Conservation (phyloP, 768 basidiomycete species). For the Tulasnella sp. region DNA sequence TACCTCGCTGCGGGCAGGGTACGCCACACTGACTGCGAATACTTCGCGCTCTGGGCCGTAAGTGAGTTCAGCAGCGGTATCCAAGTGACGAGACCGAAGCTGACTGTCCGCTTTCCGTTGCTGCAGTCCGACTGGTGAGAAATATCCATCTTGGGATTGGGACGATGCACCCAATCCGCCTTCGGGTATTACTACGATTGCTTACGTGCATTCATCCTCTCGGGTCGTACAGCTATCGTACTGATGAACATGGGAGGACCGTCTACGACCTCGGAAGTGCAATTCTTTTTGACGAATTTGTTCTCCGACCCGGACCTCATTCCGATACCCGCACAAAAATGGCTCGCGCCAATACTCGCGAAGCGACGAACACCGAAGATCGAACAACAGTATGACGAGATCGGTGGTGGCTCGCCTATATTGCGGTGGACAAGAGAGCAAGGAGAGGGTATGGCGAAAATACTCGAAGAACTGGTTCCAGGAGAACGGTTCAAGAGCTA, state of each 20-base stretch:
- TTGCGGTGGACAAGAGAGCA: conserved; percentile 82
- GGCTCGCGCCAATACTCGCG: conserved; percentile 86
- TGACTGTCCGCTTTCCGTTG: neutral
- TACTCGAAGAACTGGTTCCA: conserved; percentile 84
- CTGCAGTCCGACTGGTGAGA: neutral
- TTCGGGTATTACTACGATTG: neutral
- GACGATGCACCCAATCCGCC: neutral
- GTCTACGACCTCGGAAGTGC: conserved; percentile 84
- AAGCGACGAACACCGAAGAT: conserved; percentile 85
- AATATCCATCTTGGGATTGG: neutral
- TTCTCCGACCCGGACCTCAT: conserved; percentile 93
- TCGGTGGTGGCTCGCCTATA: conserved; percentile 97
- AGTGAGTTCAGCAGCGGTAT: neutral
- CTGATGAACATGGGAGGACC: conserved; percentile 99
- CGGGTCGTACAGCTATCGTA: conserved; percentile 61
- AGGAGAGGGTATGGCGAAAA: conserved; percentile 80
- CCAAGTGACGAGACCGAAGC: neutral
- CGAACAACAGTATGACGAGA: conserved; percentile 88
- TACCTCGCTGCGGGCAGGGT: conserved; percentile 6
- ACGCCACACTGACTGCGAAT: conserved; percentile 12
- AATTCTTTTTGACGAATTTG: conserved; percentile 86
- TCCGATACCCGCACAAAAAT: conserved; percentile 85
- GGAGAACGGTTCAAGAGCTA: conserved; percentile 79
- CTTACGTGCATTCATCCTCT: neutral
- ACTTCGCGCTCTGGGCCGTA: conserved; percentile 16